Evolutionary conservation across 495 filamentous ascomycete genomes (phyloP).

Genomic region (Trichoderma erinaceum): DNA sequence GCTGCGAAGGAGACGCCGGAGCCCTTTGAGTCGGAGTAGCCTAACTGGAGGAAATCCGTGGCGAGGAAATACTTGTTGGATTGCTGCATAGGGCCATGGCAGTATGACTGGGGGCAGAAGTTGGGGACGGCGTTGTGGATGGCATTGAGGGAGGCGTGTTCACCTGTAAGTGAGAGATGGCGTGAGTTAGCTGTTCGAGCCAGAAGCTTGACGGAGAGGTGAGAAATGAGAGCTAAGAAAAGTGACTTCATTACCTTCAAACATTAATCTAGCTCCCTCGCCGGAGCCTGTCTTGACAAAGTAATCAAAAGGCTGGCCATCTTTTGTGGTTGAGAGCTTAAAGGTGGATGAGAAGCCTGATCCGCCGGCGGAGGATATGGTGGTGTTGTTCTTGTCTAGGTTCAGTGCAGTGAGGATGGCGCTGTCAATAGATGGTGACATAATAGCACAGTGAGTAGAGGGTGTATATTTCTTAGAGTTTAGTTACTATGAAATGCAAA

Average conservation of each 20-base stretch:
- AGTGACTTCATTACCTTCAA: conserved; percentile 42
- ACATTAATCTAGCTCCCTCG: conserved; percentile 65
- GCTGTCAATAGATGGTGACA: conserved; percentile 44
- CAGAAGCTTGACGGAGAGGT: neutral
- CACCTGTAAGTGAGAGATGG: conserved; percentile 44
- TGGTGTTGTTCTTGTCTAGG: conserved; percentile 53
- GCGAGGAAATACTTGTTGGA: conserved; percentile 60
- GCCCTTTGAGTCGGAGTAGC: conserved; percentile 29
- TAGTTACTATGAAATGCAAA: neutral
- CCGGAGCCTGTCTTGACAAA: conserved; percentile 78
- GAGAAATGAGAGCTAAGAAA: neutral
- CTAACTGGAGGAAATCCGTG: conserved; percentile 74
- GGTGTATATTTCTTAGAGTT: too few species aligned
- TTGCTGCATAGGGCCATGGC: conserved; percentile 56
- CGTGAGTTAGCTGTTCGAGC: neutral
- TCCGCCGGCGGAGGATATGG: conserved; percentile 58
- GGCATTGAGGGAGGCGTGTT: conserved; percentile 77
- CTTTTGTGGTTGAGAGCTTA: conserved; percentile 51
- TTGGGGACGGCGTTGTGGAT: conserved; percentile 63
- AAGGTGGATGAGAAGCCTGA: conserved; percentile 69
- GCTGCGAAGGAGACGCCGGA: conserved; percentile 55
- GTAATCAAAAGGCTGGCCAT: conserved; percentile 54
- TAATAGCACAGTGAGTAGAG: conserved; percentile 17
- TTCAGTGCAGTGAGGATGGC: conserved; percentile 60
- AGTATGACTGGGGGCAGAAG: conserved; percentile 67